Base-by-base conservation (phyloP, 352 stramenopile genomes). In the Pythium biforme region DNA sequence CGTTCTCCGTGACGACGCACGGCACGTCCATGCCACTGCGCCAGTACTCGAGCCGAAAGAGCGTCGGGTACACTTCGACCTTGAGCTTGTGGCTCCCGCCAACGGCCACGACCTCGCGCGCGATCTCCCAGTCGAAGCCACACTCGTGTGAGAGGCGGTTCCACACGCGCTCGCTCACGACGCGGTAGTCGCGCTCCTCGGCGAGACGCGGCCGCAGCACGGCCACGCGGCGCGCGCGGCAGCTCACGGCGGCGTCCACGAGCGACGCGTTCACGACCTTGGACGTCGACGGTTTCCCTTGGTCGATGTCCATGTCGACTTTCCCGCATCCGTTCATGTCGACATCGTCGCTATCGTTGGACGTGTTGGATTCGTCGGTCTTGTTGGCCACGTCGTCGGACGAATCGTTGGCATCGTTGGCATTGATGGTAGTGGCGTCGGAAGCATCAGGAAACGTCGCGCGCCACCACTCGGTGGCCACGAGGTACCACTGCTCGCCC, bases 151-250 rank as follows among this genome's bases (percentile, higher is more conserved):
- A 80, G 25, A 93, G 59, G 20, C 79, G 68, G 47, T 80, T 86
- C 84, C 84, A 93, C 40, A 93, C 79, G 25, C 70, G 69, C 55
- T 88, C 70, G 55, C 81, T 92, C 56, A 93, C 84, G 0, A 90
- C 52, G 7, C 75, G 73, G 59, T 81, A 93, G 68, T 93, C 75
- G 17, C 51, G 69, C 9, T 69, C 74, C 65, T 93, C 84, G n/a
- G 77, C 75, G 62, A 90, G 69, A 65, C 79, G 83, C 46, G 81
- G 72, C 51, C 68, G 63, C 0, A 92, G 73, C 68, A 92, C 79
- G 10, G 82, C 70, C 19, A 70, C 67, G 26, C 70, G 48, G 49
- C 77, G 81, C 56, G 68, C 54, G n/a, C 55, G 55, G 51, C 65
- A 81, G 54, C 79, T 89, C 11, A 74, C 50, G 1, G 69, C 39